These are phyloP conservation scores for Cyclocybe cylindracea DNA, from an alignment of 768 basidiomycete species.

Conservation along the genomic window DNA sequence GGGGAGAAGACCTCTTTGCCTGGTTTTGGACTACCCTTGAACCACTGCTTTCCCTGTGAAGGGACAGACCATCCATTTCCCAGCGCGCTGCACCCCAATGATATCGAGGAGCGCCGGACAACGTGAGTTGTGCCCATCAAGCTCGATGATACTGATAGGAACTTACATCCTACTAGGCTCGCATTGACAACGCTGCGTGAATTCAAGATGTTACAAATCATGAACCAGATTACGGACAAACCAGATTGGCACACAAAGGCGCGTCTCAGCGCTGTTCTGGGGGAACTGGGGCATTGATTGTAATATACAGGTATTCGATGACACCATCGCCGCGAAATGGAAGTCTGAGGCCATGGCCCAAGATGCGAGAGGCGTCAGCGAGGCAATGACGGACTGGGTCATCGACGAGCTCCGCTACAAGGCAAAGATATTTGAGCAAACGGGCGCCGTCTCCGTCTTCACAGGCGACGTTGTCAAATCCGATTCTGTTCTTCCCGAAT, in stretches of 20 bases:
- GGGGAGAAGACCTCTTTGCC: constrained; percentile 16
- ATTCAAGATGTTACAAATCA: constrained; percentile 33
- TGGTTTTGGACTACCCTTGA: constrained; percentile 28
- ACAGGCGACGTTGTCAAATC: constrained; percentile 33
- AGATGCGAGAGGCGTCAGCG: constrained; percentile 18
- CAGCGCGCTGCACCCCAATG: constrained; percentile 11
- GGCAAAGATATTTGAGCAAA: constrained; percentile 7
- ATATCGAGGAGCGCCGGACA: neutral
- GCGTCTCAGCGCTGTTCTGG: neutral
- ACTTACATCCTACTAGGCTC: constrained; percentile 10
- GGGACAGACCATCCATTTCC: constrained; percentile 12
- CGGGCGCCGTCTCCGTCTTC: constrained; percentile 18
- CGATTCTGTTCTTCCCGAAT: constrained; percentile 28
- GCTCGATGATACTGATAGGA: neutral
- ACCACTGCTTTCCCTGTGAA: constrained; percentile 12
- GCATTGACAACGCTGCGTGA: constrained; percentile 28
- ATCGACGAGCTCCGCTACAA: constrained; percentile 27
- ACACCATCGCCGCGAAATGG: constrained; percentile 24
- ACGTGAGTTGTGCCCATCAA: constrained; percentile 4
- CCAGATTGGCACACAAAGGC: constrained; percentile 33
- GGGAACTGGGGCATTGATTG: neutral
- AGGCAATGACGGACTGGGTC: constrained; percentile 25
- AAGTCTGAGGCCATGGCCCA: constrained; percentile 20
- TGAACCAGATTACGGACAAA: constrained; percentile 37
- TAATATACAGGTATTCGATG: constrained; percentile 18